Evolutionary conservation across 2,329 filamentous ascomycete genomes (phyloP).

Genomic region (Calonectria pteridis): DNA sequence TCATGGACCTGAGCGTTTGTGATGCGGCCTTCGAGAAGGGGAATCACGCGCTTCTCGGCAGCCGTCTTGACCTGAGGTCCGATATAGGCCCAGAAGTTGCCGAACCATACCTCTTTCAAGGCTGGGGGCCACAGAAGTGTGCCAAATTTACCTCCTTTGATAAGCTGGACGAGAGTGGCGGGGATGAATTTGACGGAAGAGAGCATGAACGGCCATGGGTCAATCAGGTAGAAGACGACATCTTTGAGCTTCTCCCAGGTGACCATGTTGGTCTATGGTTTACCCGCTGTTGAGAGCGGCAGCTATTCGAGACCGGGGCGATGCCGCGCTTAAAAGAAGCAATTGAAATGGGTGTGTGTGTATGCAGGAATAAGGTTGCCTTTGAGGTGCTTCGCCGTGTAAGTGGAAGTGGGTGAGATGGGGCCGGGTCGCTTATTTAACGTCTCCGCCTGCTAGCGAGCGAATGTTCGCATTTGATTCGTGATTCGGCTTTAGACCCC

Average conservation of each 20-base stretch:
- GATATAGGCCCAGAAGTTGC: constrained; percentile 68
- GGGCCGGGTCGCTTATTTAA: constrained; percentile 14
- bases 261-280: constrained; percentile 38
- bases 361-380: background rate
- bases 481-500: background rate
- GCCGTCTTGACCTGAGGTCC: constrained; percentile 63
- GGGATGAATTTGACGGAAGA: constrained; percentile 64
- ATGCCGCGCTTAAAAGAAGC: background rate
- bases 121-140: constrained; percentile 56
- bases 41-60: constrained; percentile 59
- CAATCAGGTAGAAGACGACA: constrained; percentile 52
- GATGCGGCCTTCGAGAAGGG: constrained; percentile 66
- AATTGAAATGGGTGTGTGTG: background rate
- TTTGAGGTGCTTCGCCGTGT: background rate
- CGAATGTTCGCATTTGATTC: background rate
- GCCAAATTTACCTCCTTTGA: constrained; percentile 49
- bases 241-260: constrained; percentile 40
- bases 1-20: constrained; percentile 51
- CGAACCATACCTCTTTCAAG: constrained; percentile 69
- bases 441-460: background rate
- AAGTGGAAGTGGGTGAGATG: background rate
- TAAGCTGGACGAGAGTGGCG: constrained; percentile 59
- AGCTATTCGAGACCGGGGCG: background rate
- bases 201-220: constrained; percentile 67
- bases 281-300: background rate